A percentile compares a stretch with the other conserved stretches of the same genome.
Evolutionary conservation across 345 rosid genomes (phyloP).

Genomic region (Streptanthus diversifolius): DNA sequence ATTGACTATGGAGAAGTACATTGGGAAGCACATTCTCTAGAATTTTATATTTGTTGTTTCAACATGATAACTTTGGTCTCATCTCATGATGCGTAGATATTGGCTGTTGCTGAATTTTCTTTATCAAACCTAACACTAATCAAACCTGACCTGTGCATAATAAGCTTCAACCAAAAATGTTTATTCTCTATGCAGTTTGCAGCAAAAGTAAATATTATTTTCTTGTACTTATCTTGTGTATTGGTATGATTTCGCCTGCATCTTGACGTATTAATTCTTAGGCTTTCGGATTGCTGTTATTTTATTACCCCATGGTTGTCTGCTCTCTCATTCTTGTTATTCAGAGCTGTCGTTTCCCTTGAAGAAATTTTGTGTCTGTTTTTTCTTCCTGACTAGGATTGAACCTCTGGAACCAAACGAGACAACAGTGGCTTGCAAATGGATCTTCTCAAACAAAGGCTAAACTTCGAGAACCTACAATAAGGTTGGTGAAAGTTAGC

Average conservation of each 20-base stretch:
- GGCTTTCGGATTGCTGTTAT: neutral
- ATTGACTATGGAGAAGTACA: neutral
- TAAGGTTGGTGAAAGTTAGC: constrained; percentile 44
- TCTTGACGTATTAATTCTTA: neutral
- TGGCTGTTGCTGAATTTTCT: neutral
- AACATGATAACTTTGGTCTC: constrained; percentile 1
- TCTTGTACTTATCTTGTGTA: neutral
- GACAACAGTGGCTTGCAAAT: constrained; percentile 66
- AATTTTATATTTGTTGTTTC: neutral
- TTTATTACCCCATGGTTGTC: neutral
- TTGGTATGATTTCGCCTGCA: neutral
- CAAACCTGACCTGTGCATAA: neutral
- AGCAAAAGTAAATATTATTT: neutral
- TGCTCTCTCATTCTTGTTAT: constrained; percentile 9
- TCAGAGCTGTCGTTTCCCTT: neutral
- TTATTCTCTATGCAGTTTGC: neutral
- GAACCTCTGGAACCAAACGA: constrained; percentile 66
- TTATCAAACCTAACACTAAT: neutral
- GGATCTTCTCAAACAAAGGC: constrained; percentile 36
- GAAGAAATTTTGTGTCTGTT: neutral
- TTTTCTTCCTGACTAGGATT: constrained; percentile 45
- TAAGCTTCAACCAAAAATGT: neutral
- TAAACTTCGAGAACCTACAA: constrained; percentile 56
- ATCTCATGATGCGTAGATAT: neutral
- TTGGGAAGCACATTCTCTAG: neutral